phyloP scores from a whole-genome alignment of 805 yeast genomes.

The Clavispora asparagi region DNA sequence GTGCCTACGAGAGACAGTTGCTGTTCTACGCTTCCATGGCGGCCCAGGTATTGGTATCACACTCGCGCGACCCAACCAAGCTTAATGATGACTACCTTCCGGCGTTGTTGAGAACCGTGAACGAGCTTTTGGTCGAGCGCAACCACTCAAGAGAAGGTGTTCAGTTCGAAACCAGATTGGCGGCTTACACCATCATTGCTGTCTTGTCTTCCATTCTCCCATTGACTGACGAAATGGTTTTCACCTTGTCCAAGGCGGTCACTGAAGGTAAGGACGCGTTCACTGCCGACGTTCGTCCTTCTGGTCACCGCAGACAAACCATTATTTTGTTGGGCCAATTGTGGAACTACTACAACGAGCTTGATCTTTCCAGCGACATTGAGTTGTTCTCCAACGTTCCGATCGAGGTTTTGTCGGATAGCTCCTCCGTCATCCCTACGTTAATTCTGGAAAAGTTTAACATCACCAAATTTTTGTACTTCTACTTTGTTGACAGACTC shows the following conservation, averaged over 20 bases:
- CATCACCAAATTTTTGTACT: constrained; percentile 26
- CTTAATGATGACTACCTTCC: constrained; percentile 50
- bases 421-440: constrained; percentile 5
- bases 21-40: constrained; percentile 74
- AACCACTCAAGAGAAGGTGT: constrained; percentile 14
- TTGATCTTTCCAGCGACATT: not conserved
- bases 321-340: constrained; percentile 37
- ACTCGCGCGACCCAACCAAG: constrained; percentile 40
- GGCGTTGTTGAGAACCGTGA: constrained; percentile 51
- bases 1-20: constrained; percentile 62
- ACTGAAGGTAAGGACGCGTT: constrained; percentile 21
- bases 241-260: constrained; percentile 30
- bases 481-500: constrained; percentile 23
- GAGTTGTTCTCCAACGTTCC: constrained; percentile 6
- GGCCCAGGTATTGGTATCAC: constrained; percentile 63
- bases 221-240: constrained; percentile 32
- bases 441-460: constrained; percentile 23
- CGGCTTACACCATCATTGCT: constrained; percentile 77
- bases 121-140: constrained; percentile 39
- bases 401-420: constrained; percentile 4
- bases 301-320: constrained; percentile 23
- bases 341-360: constrained; percentile 25
- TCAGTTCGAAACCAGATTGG: constrained; percentile 59
- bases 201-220: constrained; percentile 74
- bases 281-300: constrained; percentile 2